phyloP scores from a whole-genome alignment of 1,284 basidiomycete species.

The Porodaedalea pini region DNA sequence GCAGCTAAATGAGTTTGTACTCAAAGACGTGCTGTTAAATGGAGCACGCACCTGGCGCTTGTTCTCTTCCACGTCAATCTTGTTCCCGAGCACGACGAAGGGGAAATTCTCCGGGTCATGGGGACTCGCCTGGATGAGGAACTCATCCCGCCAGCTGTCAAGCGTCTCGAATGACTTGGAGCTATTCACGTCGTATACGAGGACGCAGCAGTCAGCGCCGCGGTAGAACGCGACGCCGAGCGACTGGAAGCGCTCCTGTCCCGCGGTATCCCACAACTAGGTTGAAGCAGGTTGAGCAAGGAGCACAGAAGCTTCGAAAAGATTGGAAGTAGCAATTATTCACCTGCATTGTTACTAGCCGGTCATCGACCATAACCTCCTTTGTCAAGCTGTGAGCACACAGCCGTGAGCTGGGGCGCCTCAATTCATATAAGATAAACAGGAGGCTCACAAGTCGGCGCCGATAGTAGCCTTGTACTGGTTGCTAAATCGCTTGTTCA shows the following conservation, averaged over 20 bases:
- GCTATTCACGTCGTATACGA: slow-evolving; percentile 99
- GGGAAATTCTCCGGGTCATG: slow-evolving; percentile 99
- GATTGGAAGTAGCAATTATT: slow-evolving; percentile 25
- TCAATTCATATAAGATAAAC: neutral
- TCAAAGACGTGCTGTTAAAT: neutral
- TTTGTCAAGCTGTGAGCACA: slow-evolving; percentile 77
- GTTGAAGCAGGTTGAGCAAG: neutral
- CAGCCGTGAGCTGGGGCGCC: slow-evolving; percentile 17
- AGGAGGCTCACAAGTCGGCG: slow-evolving; percentile 72
- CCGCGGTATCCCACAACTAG: slow-evolving; percentile 98
- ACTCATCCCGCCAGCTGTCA: slow-evolving; percentile 97
- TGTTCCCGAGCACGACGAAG: slow-evolving; percentile 98
- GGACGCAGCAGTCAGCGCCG: slow-evolving; percentile 98
- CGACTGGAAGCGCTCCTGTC: slow-evolving; percentile 98
- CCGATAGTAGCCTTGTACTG: slow-evolving; percentile 99
- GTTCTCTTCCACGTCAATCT: slow-evolving; percentile 99
- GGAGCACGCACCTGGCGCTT: slow-evolving; percentile 81
- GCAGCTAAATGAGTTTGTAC: slow-evolving; percentile 4
- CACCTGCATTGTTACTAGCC: slow-evolving; percentile 98
- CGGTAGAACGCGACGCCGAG: slow-evolving; percentile 99
- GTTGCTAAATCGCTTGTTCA: slow-evolving; percentile 99
- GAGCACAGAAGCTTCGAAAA: neutral
- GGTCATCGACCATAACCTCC: slow-evolving; percentile 98
- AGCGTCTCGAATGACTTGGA: slow-evolving; percentile 97
- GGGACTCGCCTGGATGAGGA: slow-evolving; percentile 96